Conservation (phyloP, 2,329 filamentous ascomycete species). For the Thelonectria discophora region DNA sequence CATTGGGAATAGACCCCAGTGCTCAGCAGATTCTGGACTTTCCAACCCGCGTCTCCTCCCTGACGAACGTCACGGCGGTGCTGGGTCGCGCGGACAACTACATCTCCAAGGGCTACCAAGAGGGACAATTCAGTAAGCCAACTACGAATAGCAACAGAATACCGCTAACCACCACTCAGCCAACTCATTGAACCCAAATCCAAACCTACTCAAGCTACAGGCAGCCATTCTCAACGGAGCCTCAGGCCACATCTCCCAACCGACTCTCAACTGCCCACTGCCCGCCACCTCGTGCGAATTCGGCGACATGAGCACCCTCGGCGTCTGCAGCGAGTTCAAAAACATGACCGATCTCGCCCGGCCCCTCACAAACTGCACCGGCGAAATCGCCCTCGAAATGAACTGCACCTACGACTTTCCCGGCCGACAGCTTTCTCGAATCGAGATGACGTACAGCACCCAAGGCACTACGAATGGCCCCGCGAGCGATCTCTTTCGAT, state of each 20-base stretch:
- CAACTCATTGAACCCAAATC: neutral
- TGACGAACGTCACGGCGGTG: slow-evolving; percentile 10
- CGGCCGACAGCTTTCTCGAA: neutral
- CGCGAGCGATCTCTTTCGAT: neutral
- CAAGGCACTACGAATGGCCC: neutral
- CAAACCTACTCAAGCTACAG: slow-evolving; percentile 2
- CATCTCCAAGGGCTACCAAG: slow-evolving; percentile 5
- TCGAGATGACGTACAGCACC: slow-evolving; percentile 1
- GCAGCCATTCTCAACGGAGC: slow-evolving; percentile 8
- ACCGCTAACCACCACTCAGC: neutral
- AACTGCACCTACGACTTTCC: slow-evolving; percentile 20
- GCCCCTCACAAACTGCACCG: neutral
- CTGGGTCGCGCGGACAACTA: slow-evolving; percentile 15
- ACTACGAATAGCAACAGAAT: neutral
- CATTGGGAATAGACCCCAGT: slow-evolving; percentile 13
- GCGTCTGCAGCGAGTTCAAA: slow-evolving; percentile 6
- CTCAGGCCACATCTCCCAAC: slow-evolving; percentile 10
- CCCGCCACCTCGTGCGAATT: slow-evolving; percentile 15
- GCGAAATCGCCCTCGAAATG: neutral
- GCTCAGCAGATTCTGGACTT: slow-evolving; percentile 25
- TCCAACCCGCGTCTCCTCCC: neutral
- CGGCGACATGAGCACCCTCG: slow-evolving; percentile 11
- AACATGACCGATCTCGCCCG: slow-evolving; percentile 10
- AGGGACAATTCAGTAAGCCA: neutral
- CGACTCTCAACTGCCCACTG: slow-evolving; percentile 6